A percentile compares a stretch with the other conserved stretches of the same genome.
phyloP scores from a whole-genome alignment of 805 yeast species.

The Starmerella bombicola region DNA sequence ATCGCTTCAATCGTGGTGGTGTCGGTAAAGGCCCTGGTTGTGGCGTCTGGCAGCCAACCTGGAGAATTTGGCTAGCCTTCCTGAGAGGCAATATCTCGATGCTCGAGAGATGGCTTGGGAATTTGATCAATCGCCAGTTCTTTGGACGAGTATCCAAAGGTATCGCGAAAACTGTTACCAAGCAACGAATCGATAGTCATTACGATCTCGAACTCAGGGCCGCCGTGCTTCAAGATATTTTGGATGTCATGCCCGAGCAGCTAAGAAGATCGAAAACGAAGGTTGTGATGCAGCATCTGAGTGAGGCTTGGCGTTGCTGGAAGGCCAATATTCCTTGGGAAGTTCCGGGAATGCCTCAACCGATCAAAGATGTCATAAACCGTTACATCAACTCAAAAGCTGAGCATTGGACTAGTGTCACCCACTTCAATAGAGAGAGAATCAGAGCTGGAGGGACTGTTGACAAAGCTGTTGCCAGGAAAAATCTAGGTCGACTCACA shows the following conservation, averaged over 20 bases:
- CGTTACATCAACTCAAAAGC: conserved; percentile 90
- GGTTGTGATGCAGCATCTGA: conserved; percentile 79
- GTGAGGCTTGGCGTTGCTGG: conserved; percentile 99
- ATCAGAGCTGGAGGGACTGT: conserved; percentile 81
- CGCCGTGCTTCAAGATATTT: conserved; percentile 86
- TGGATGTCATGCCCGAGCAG: conserved; percentile 96
- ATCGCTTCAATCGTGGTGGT: conserved; percentile 57
- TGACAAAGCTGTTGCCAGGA: conserved; percentile 87
- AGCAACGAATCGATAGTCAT: conserved; percentile 89
- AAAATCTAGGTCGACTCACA: conserved; percentile 83
- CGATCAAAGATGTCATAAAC: conserved; percentile 73
- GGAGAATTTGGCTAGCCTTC: conserved; percentile 93
- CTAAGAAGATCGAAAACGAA: conserved; percentile 75
- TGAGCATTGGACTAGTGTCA: conserved; percentile 90
- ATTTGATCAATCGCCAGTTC: conserved; percentile 79
- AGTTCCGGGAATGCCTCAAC: conserved; percentile 90
- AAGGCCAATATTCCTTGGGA: conserved; percentile 97
- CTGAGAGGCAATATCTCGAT: conserved; percentile 85
- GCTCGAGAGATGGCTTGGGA: conserved; percentile 90
- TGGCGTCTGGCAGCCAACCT: conserved; percentile 98
- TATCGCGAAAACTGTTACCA: conserved; percentile 84
- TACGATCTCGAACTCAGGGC: conserved; percentile 88
- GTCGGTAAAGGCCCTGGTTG: conserved; percentile 98
- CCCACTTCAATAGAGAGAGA: conserved; percentile 83
- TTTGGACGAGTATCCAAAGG: conserved; percentile 91